Conservation (phyloP, 78 protist species). For the Fonticula alba region DNA sequence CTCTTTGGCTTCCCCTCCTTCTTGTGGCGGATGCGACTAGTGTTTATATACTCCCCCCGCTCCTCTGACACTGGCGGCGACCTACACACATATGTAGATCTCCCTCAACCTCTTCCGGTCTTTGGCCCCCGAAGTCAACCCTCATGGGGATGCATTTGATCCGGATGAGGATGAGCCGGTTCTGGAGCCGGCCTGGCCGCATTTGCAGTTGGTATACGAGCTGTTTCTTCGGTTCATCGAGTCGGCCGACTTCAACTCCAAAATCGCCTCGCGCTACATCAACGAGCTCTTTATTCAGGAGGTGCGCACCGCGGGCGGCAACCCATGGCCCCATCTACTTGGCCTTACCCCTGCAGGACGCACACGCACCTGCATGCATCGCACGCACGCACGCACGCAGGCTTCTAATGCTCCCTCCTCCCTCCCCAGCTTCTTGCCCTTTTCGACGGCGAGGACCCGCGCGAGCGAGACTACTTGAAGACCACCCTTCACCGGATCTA, state of each 20-base stretch:
- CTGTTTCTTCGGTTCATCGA: conserved; percentile 70
- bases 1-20: not conserved
- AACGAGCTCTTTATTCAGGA: conserved; percentile 34
- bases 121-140: conserved; percentile 43
- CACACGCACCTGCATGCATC: too few relatives aligned
- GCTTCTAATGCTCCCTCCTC: not conserved
- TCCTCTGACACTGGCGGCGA: not conserved
- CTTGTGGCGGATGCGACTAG: not conserved
- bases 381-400: not conserved
- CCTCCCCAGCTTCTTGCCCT: conserved; percentile 48
- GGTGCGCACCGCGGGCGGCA: not conserved
- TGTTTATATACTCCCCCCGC: not conserved
- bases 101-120: conserved; percentile 65
- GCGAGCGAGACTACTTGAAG: conserved; percentile 89
- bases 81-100: conserved; percentile 14
- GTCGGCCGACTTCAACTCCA: conserved; percentile 51
- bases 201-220: conserved; percentile 64
- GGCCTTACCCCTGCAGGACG: too few relatives aligned
- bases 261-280: conserved; percentile 50
- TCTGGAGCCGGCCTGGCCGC: conserved; percentile 80
- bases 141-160: conserved; percentile 50
- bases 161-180: conserved; percentile 37
- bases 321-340: not conserved
- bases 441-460: conserved; percentile 83
- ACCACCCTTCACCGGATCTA: conserved; percentile 84